phyloP scores from a whole-genome alignment of 139 green algal species.

The Chloropicon primus region DNA sequence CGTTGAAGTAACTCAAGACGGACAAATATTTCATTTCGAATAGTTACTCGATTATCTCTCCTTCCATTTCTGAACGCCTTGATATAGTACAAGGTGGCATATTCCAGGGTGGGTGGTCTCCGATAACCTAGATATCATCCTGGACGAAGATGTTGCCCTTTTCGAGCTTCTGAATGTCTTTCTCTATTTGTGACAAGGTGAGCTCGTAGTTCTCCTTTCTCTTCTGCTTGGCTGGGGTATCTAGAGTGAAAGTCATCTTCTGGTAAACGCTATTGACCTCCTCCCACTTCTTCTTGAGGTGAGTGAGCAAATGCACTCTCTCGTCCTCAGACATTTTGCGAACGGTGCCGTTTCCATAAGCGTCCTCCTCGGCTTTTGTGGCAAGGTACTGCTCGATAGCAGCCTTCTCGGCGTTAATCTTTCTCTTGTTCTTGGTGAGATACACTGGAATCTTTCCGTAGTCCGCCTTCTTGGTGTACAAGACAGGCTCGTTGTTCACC shows the following conservation, averaged over 20 bases:
- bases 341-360: slow-evolving; percentile 8
- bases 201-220: slow-evolving; percentile 51
- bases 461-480: slow-evolving; percentile 31
- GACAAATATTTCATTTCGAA: too few species aligned
- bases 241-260: slow-evolving; percentile 51
- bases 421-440: slow-evolving; percentile 52
- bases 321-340: slow-evolving; percentile 38
- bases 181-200: slow-evolving; percentile 56
- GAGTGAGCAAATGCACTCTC: slow-evolving; percentile 42
- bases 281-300: slow-evolving; percentile 78
- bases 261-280: slow-evolving; percentile 66
- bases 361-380: background rate
- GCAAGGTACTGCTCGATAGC: slow-evolving; percentile 40
- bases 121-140: too few species aligned
- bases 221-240: slow-evolving; percentile 53
- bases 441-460: slow-evolving; percentile 70
- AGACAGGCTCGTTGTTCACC: slow-evolving; percentile 20
- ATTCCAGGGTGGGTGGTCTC: too few species aligned
- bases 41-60: too few species aligned
- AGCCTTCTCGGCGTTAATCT: slow-evolving; percentile 41
- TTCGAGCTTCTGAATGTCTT: slow-evolving; percentile 58
- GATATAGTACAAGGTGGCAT: too few species aligned
- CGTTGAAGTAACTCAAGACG: too few species aligned
- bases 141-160: slow-evolving; percentile 40
- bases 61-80: too few species aligned